Evolutionary conservation across 202 grass and related monocot species (phyloP), one percentile per base, ranked within the genome.

Genomic region (Carex arenaria): DNA sequence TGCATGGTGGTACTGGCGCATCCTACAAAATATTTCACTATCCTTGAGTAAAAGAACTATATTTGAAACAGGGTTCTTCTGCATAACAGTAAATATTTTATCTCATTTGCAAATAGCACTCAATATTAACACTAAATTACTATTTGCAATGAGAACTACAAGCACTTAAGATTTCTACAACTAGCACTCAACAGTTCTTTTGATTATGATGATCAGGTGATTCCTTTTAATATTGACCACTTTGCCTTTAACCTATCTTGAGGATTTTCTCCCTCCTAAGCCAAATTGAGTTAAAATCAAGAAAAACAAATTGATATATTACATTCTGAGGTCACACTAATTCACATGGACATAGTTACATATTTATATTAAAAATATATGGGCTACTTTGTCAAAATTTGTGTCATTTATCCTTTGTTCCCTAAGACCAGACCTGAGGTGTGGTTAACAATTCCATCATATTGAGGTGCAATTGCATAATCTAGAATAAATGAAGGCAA

Each of bases 1-100:
- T 98, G 77, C 95, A 98, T 56, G 95, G 95, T 10, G 95, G 95
- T 72, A 98, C 93, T 73, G 95, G 95, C 22, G 95, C 95, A 89
- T 98, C 95, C 95, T 98, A 69, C 55, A 84, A 54, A 64, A 65
- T 83, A 63, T 45, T 86, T 61, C 14, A 66, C 51, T n/a, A 55
- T 77, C 28, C 14, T 55, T 55, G 45, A 52, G 80, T 19, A 59
- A 60, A 78, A 78, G 79, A 86, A 81, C 7, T 55, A 70, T 59
- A 80, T 55, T 85, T 87, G 78, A 40, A 69, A 83, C 38, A 65
- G n/a, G 62, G 12, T 30, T 65, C 23, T 64, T 64, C 30, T 23
- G 45, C 61, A 67, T n/a, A 19, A 68, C 2, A n/a, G 3, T 10
- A n/a, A 40, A 40, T 19, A 40, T 10, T 40, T 40, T 31, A 68